Evolutionary conservation across 2,329 filamentous ascomycete species (phyloP).

Genomic region (Botrytis aclada): DNA sequence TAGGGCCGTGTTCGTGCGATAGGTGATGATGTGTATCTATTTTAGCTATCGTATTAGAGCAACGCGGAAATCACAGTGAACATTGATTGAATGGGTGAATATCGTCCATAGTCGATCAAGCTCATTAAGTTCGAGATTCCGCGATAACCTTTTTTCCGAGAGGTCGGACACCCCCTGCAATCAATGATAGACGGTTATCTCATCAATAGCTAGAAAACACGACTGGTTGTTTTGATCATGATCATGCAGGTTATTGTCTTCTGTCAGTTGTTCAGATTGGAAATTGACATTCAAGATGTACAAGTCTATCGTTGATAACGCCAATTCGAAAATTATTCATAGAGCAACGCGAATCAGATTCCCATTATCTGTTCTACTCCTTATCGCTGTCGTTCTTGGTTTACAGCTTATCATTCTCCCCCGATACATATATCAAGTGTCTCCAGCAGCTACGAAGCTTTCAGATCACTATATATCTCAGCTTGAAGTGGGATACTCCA

Average conservation of each 20-base stretch:
- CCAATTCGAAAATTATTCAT: not conserved
- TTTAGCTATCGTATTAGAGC: not conserved
- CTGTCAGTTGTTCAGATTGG: not conserved
- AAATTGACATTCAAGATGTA: slow-evolving; percentile 9
- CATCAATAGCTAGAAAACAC: not conserved
- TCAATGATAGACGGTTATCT: not conserved
- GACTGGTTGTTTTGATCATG: not conserved
- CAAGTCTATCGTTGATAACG: not conserved
- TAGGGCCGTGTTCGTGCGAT: not conserved
- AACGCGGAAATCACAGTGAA: not conserved
- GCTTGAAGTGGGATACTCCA: slow-evolving; percentile 30
- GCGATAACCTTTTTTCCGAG: slow-evolving; percentile 11
- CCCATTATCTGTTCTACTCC: slow-evolving; percentile 28
- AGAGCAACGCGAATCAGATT: slow-evolving; percentile 18
- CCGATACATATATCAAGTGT: slow-evolving; percentile 26
- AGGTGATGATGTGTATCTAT: not conserved
- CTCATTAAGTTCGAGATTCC: not conserved
- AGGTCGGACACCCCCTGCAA: not conserved
- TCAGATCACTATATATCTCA: slow-evolving; percentile 27
- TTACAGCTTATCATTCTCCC: slow-evolving; percentile 33
- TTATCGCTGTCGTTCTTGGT: slow-evolving; percentile 25
- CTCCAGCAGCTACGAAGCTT: slow-evolving; percentile 24
- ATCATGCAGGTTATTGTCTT: not conserved
- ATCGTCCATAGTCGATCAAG: not conserved
- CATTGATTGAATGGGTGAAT: not conserved